These are phyloP conservation scores for Triticum turgidum DNA, from an alignment of 176 grass and related monocot genomes.

Conservation along the genomic window DNA sequence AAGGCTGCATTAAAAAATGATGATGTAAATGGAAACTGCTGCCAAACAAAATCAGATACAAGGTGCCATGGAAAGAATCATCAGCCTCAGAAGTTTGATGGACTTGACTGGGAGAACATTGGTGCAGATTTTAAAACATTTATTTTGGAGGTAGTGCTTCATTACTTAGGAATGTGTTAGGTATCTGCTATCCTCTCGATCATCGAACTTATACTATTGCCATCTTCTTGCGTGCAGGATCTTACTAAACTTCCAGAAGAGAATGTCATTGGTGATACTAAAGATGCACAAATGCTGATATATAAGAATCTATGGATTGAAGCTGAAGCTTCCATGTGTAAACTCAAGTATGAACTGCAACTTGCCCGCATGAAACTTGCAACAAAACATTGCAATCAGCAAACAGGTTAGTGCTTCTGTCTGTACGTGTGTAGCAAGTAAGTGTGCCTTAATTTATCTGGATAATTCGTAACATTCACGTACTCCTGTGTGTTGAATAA, in stretches of 20 bases:
- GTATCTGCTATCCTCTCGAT: neutral
- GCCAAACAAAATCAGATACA: neutral
- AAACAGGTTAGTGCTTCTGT: constrained; percentile 23
- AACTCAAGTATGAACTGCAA: constrained; percentile 71
- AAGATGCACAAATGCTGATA: constrained; percentile 33
- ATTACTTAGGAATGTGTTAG: neutral
- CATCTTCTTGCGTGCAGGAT: constrained; percentile 38
- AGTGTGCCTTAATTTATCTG: neutral
- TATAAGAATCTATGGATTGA: constrained; percentile 74
- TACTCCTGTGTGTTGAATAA: constrained; percentile 2
- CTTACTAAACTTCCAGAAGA: constrained; percentile 39
- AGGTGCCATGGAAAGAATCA: neutral
- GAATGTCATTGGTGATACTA: constrained; percentile 18
- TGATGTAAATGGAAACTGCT: constrained; percentile 1
- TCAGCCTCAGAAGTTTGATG: constrained; percentile 21
- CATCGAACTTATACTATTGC: neutral
- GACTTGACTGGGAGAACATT: neutral
- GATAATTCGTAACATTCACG: neutral
- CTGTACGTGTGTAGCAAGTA: neutral
- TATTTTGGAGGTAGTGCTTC: constrained; percentile 38
- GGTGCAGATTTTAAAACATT: constrained; percentile 29
- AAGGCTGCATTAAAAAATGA: constrained; percentile 15
- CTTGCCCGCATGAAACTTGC: constrained; percentile 28
- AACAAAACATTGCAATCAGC: constrained; percentile 1
- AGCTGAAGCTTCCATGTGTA: constrained; percentile 59